A percentile compares a stretch with the other conserved stretches of the same genome.
These are phyloP conservation scores for Straminergon stramineum DNA, from an alignment of 225 moss, liverwort and hornwort species.

Conservation along the genomic window DNA sequence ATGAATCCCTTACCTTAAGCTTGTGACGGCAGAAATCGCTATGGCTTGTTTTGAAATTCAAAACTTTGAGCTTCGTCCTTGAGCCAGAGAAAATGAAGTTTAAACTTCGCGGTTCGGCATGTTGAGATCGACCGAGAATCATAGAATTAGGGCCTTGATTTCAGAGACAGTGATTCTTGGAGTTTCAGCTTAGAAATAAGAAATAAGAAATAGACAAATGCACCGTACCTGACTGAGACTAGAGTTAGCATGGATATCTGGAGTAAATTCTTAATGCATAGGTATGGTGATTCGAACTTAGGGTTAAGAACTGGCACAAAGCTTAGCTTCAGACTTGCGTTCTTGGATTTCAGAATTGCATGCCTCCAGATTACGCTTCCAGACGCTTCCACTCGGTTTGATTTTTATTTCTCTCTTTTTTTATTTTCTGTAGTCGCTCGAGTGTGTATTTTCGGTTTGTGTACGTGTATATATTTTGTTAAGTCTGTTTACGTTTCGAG, in stretches of 20 bases:
- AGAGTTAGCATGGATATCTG: neutral
- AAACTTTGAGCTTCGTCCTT: neutral
- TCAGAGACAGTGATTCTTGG: neutral
- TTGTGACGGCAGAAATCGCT: neutral
- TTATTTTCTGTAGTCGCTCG: neutral
- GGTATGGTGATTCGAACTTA: neutral
- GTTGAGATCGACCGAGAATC: neutral
- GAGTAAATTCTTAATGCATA: neutral
- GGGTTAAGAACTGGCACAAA: neutral
- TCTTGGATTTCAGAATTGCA: neutral
- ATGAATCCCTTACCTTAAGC: neutral
- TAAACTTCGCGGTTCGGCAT: neutral
- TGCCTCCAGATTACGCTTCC: neutral
- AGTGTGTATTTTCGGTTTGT: neutral
- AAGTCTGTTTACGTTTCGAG: neutral
- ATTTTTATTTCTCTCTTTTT: neutral
- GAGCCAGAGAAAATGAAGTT: neutral
- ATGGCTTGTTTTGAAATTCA: neutral
- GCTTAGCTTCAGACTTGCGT: neutral
- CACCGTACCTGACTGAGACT: neutral
- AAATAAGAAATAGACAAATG: neutral
- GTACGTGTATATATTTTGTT: neutral
- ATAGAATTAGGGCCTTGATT: neutral
- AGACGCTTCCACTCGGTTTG: neutral
- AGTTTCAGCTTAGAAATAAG: neutral